Conservation (phyloP, 768 basidiomycete genomes). For the Rubroboletus satanas region DNA sequence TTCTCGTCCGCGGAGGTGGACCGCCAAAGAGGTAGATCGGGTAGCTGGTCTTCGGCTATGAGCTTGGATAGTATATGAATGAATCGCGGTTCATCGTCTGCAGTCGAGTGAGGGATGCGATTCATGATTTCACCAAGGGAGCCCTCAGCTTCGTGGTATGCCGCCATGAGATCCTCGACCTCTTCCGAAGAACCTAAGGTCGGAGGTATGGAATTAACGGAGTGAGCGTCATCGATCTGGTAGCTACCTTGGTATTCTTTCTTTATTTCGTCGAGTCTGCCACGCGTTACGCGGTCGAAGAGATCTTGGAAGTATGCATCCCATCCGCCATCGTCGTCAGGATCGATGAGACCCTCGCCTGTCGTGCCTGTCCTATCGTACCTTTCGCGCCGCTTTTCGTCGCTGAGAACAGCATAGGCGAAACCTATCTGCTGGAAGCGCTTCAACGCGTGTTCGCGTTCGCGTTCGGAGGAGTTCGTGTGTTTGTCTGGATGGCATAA, state of each 20-base stretch:
- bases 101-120: slow-evolving; percentile 79
- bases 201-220: neutral
- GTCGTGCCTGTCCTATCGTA: slow-evolving; percentile 89
- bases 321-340: slow-evolving; percentile 81
- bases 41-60: slow-evolving; percentile 59
- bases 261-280: slow-evolving; percentile 90
- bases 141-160: slow-evolving; percentile 70
- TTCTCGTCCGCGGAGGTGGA: slow-evolving; percentile 75
- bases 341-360: slow-evolving; percentile 66
- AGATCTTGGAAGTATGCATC: slow-evolving; percentile 91
- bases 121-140: slow-evolving; percentile 79
- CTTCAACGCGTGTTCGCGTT: slow-evolving; percentile 62
- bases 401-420: slow-evolving; percentile 84
- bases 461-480: slow-evolving; percentile 50
- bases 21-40: slow-evolving; percentile 59
- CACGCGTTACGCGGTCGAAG: slow-evolving; percentile 82
- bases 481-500: slow-evolving; percentile 91
- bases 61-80: slow-evolving; percentile 62
- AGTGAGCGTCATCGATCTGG: neutral
- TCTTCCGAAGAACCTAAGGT: slow-evolving; percentile 81
- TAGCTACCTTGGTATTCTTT: slow-evolving; percentile 79
- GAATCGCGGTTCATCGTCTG: slow-evolving; percentile 84
- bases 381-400: slow-evolving; percentile 65
- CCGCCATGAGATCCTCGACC: slow-evolving; percentile 66
- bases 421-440: slow-evolving; percentile 94